Evolutionary conservation across 495 filamentous ascomycete genomes (phyloP).

Genomic region (Clavariopsis aquatica): DNA sequence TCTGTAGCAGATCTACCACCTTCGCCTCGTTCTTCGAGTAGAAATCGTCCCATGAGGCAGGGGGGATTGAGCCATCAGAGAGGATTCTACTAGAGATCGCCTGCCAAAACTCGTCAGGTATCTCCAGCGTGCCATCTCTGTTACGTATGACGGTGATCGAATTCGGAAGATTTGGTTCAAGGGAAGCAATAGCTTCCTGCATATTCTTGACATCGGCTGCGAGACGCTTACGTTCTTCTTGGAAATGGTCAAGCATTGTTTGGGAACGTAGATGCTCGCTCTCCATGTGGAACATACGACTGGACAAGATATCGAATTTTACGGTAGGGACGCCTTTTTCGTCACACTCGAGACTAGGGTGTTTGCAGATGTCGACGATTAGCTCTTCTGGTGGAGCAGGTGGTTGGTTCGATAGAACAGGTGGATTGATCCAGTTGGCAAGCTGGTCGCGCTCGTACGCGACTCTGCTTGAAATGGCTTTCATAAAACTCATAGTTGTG

Average conservation of each 20-base stretch:
- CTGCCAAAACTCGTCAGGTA: conserved; percentile 58
- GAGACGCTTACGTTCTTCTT: neutral
- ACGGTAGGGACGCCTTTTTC: neutral
- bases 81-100: conserved; percentile 49
- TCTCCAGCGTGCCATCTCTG: conserved; percentile 49
- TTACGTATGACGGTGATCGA: conserved; percentile 44
- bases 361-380: neutral
- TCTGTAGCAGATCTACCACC: neutral
- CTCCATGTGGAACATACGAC: neutral
- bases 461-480: neutral
- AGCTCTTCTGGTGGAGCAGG: neutral
- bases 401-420: neutral
- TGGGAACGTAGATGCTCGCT: neutral
- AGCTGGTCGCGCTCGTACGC: neutral
- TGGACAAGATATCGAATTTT: neutral
- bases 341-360: neutral
- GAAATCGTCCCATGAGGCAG: conserved; percentile 20
- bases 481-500: neutral
- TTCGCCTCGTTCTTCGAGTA: conserved; percentile 31
- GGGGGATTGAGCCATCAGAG: conserved; percentile 33
- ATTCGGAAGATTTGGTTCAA: conserved; percentile 47
- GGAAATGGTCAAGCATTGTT: neutral
- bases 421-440: neutral
- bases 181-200: conserved; percentile 30
- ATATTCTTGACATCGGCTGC: neutral